These are phyloP conservation scores for Metschnikowia santaceciliae DNA, from an alignment of 805 yeast genomes.

Conservation along the genomic window DNA sequence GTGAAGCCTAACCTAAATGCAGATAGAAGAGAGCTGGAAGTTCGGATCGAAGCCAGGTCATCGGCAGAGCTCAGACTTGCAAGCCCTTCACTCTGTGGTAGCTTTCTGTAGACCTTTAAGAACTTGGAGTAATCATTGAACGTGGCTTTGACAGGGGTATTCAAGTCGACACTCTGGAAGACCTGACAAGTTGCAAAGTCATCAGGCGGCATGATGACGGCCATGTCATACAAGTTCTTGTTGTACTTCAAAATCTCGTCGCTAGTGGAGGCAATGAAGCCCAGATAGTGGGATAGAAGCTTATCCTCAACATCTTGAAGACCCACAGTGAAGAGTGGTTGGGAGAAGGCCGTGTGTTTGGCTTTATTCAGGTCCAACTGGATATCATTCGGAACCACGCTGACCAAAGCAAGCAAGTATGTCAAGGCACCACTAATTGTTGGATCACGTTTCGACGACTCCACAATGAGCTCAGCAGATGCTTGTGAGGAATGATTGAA, in stretches of 20 bases:
- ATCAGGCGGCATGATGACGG: conserved; percentile 23
- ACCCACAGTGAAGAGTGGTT: conserved; percentile 60
- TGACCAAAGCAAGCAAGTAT: conserved; percentile 56
- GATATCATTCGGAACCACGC: conserved; percentile 59
- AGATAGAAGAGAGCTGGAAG: conserved; percentile 23
- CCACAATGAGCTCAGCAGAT: conserved; percentile 8
- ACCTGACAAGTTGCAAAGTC: conserved; percentile 10
- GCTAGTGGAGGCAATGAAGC: conserved; percentile 59
- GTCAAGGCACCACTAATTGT: conserved; percentile 41
- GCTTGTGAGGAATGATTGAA: conserved; percentile 17
- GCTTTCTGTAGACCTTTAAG: conserved; percentile 27
- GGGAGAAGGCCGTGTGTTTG: conserved; percentile 24
- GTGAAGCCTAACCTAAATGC: conserved; percentile 11
- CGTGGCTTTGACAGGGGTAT: conserved; percentile 26
- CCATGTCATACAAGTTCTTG: conserved; percentile 46
- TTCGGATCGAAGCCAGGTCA: conserved; percentile 28
- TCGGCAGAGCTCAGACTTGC: conserved; percentile 19
- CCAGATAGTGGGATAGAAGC: conserved; percentile 20
- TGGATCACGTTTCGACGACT: conserved; percentile 10
- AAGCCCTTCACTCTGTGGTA: conserved; percentile 11
- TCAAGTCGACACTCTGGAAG: conserved; percentile 8
- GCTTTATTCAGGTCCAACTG: conserved; percentile 18
- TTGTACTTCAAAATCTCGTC: conserved; percentile 63
- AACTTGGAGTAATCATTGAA: conserved; percentile 36
- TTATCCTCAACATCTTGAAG: conserved; percentile 47